Evolutionary conservation across 495 filamentous ascomycete genomes (phyloP).

Genomic region (Aspergillus baeticus): DNA sequence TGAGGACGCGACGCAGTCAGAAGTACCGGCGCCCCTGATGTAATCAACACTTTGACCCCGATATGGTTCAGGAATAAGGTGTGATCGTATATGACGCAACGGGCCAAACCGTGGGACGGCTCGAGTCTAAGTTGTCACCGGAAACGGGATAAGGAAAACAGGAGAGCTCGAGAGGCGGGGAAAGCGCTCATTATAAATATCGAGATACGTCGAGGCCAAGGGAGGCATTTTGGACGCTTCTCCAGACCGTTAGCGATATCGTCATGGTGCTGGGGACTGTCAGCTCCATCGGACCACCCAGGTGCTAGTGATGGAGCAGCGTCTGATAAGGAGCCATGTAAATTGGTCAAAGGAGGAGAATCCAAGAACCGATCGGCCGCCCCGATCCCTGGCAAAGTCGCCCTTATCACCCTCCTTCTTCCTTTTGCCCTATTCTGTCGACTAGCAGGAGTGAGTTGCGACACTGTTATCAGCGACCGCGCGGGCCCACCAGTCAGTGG

Average conservation of each 20-base stretch:
- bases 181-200: background rate
- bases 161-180: background rate
- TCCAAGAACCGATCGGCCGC: conserved; percentile 15
- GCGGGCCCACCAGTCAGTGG: background rate
- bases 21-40: background rate
- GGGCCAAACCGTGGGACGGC: background rate
- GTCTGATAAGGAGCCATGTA: conserved; percentile 12
- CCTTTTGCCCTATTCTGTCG: conserved; percentile 22
- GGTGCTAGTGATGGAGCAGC: background rate
- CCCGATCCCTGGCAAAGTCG: background rate
- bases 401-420: conserved; percentile 23
- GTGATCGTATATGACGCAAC: conserved; percentile 8
- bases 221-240: background rate
- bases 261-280: background rate
- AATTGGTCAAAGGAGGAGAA: conserved; percentile 11
- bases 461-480: conserved; percentile 21
- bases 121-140: background rate
- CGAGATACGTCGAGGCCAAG: no score
- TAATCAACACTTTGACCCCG: background rate
- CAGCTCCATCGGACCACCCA: background rate
- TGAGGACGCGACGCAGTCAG: background rate
- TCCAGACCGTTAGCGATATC: background rate
- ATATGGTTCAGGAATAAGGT: background rate
- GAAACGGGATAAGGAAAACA: background rate
- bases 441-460: conserved; percentile 18